A percentile compares a stretch with the other conserved stretches of the same genome.
These are phyloP conservation scores for Pinus taeda DNA, from an alignment of 75 land plant genomes.

Conservation along the genomic window DNA sequence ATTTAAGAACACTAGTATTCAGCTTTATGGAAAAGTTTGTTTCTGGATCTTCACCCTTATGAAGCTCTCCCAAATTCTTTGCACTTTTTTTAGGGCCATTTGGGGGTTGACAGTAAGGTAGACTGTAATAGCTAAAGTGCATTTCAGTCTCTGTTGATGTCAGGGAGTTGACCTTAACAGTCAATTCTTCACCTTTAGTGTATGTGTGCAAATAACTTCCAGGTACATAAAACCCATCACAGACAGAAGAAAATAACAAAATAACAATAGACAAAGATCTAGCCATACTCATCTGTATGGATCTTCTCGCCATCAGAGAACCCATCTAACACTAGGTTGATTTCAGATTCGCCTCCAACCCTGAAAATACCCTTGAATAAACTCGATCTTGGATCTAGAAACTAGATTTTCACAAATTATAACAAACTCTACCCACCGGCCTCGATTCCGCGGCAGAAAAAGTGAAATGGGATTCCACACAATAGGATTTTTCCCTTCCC, in stretches of 20 bases:
- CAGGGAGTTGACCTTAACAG: too few species aligned
- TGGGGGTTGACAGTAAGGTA: too few species aligned
- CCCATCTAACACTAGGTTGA: background rate
- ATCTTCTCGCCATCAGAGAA: background rate
- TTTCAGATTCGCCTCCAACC: background rate
- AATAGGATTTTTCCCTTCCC: background rate
- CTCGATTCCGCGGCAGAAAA: background rate
- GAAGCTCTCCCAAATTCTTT: too few species aligned
- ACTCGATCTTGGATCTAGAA: background rate
- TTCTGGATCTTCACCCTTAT: too few species aligned
- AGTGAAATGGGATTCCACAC: background rate
- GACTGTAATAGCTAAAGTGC: too few species aligned
- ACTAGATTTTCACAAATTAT: background rate
- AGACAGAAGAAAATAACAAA: constrained; percentile 26
- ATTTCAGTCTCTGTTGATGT: too few species aligned
- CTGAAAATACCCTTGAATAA: background rate
- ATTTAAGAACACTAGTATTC: too few species aligned
- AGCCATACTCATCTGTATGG: constrained; percentile 1
- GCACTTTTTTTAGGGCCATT: too few species aligned
- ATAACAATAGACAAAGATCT: background rate
- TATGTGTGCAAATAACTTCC: too few species aligned
- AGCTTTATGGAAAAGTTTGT: too few species aligned
- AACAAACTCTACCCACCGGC: background rate
- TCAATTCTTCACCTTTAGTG: too few species aligned
- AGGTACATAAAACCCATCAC: constrained; percentile 22